Evolutionary conservation across 139 green algal genomes (phyloP).

Genomic region (Micractinium conductrix): DNA sequence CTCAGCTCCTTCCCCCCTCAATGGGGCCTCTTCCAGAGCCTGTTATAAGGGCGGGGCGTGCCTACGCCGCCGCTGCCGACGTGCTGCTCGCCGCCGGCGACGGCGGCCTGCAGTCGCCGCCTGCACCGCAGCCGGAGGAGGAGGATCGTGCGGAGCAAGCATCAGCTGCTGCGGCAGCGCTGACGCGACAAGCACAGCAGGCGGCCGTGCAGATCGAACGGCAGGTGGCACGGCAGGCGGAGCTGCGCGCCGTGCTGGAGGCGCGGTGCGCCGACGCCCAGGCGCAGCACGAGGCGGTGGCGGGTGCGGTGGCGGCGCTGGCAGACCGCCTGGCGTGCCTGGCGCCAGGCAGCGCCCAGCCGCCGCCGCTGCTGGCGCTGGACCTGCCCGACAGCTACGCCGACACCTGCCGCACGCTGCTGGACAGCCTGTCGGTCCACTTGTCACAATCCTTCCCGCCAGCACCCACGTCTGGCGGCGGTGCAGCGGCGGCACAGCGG

Average conservation of each 20-base stretch:
- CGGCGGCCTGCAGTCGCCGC: no score
- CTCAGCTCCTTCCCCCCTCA: no score
- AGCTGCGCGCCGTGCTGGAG: not conserved
- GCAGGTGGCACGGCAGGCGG: not conserved
- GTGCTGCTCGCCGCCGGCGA: not conserved
- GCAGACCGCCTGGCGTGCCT: not conserved
- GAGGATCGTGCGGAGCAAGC: not conserved
- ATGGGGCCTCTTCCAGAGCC: no score
- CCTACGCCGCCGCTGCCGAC: not conserved
- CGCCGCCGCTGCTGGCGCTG: not conserved
- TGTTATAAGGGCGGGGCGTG: no score
- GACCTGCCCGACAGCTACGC: slow-evolving; percentile 22
- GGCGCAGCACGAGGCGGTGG: not conserved
- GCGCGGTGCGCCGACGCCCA: not conserved
- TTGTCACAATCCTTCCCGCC: slow-evolving; percentile 11
- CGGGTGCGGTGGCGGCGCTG: not conserved
- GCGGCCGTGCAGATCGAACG: not conserved
- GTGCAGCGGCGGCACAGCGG: not conserved
- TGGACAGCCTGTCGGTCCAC: slow-evolving; percentile 19
- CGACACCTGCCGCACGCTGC: not conserved
- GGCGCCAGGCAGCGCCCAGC: not conserved
- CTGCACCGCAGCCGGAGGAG: not conserved
- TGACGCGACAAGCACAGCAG: not conserved
- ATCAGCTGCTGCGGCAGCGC: not conserved
- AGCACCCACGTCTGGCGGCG: no score